These are phyloP conservation scores for Geotrichum cucujoidarum DNA, from an alignment of 1,139 yeast genomes.

Conservation along the genomic window DNA sequence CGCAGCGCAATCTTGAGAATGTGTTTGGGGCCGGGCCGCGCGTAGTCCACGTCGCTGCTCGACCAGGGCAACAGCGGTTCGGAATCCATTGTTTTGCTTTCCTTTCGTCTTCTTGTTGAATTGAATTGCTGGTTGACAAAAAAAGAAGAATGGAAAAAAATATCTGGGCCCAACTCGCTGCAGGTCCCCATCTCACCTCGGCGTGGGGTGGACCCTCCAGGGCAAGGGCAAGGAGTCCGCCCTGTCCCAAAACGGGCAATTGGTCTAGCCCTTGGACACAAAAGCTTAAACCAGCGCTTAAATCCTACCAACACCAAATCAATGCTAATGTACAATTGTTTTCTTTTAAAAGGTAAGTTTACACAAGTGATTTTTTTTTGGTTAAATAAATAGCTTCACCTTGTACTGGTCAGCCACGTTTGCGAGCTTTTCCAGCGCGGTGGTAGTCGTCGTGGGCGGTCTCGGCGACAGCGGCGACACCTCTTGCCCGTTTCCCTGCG, in stretches of 20 bases:
- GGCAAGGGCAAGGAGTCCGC: no score
- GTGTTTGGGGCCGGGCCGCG: constrained; percentile 47
- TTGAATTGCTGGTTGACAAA: no score
- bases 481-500: no score
- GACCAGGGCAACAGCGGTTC: neutral
- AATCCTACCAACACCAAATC: no score
- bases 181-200: no score
- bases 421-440: constrained; percentile 11
- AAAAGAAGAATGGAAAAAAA: neutral
- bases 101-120: no score
- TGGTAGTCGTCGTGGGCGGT: constrained; percentile 1
- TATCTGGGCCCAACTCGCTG: no score
- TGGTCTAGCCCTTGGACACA: no score
- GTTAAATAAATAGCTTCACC: constrained; percentile 9
- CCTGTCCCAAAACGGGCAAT: no score
- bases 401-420: constrained; percentile 7
- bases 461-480: neutral
- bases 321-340: no score
- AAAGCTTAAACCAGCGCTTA: no score
- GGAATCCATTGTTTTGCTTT: neutral
- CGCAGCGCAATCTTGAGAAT: constrained; percentile 67
- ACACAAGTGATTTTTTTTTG: neutral
- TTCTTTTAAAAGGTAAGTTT: neutral
- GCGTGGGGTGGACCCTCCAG: no score
- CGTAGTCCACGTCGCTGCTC: neutral